Percentiles rank a stretch among this genome's conserved stretches.
These are phyloP conservation scores for Russula foetens DNA, from an alignment of 768 basidiomycete species.

Conservation along the genomic window DNA sequence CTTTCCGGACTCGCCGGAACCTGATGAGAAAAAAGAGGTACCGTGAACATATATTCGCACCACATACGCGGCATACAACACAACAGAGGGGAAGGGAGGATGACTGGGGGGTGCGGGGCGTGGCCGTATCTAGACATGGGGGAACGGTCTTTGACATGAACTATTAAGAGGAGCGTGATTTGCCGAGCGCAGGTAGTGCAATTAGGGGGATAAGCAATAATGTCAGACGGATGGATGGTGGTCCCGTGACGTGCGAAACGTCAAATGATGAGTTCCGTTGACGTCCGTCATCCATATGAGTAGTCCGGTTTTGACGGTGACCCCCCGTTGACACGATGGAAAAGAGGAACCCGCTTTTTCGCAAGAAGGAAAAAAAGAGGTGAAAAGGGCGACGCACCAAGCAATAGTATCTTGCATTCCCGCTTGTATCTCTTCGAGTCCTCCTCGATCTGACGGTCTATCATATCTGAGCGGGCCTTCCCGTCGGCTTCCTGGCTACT, in stretches of 20 bases:
- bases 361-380: not conserved
- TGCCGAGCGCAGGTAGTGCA: not conserved
- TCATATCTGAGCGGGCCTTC: slow-evolving; percentile 58
- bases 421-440: slow-evolving; percentile 73
- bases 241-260: not conserved
- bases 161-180: not conserved
- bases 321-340: too few species aligned
- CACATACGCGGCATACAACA: not conserved
- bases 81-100: not conserved
- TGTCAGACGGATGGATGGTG: not conserved
- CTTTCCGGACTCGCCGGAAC: slow-evolving; percentile 93
- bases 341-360: too few species aligned
- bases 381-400: slow-evolving; percentile 42
- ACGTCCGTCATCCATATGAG: too few species aligned
- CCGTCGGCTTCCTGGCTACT: slow-evolving; percentile 45
- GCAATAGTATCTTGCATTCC: slow-evolving; percentile 87
- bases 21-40: slow-evolving; percentile 31
- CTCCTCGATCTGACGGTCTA: slow-evolving; percentile 82
- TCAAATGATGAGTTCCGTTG: not conserved
- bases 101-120: too few species aligned
- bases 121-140: not conserved
- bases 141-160: not conserved
- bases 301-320: too few species aligned
- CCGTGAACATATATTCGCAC: not conserved
- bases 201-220: not conserved